Percentiles rank a stretch among this genome's conserved stretches.
phyloP scores from a whole-genome alignment of 2,329 filamentous ascomycete genomes.

The Colletotrichum sp. region DNA sequence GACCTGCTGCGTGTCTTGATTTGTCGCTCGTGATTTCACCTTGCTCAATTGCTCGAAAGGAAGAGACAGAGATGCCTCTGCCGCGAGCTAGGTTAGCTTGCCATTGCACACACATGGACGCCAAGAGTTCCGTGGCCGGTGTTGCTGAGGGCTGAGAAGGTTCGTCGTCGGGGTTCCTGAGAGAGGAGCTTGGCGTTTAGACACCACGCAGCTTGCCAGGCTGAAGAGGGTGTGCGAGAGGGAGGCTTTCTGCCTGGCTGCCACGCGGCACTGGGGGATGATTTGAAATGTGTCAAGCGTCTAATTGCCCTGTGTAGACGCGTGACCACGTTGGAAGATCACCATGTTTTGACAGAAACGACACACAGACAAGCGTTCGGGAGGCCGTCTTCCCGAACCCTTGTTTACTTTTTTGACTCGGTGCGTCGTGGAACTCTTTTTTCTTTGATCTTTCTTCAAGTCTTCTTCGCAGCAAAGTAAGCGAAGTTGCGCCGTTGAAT shows the following conservation, averaged over 20 bases:
- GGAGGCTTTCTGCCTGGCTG: background rate
- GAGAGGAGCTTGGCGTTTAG: background rate
- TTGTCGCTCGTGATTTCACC: background rate
- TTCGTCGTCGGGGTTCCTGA: background rate
- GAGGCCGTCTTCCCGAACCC: background rate
- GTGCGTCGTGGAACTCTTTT: background rate
- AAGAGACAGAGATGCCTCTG: background rate
- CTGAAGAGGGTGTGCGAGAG: background rate
- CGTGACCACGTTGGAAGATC: background rate
- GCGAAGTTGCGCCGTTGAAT: background rate
- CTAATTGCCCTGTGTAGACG: background rate
- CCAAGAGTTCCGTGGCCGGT: background rate
- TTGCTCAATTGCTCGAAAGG: background rate
- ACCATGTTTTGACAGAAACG: background rate
- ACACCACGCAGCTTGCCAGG: background rate
- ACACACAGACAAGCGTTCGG: background rate
- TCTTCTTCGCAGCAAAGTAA: background rate
- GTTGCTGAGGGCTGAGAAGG: background rate
- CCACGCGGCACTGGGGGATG: background rate
- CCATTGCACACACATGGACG: background rate
- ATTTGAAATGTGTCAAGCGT: constrained; percentile 3
- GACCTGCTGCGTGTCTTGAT: background rate
- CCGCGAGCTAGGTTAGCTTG: background rate
- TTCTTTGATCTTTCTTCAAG: background rate
- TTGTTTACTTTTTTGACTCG: background rate